Percentiles rank a stretch among this genome's conserved stretches.
Conservation (phyloP, 2,329 filamentous ascomycete genomes). For the Chrysosporium keratinophilum region DNA sequence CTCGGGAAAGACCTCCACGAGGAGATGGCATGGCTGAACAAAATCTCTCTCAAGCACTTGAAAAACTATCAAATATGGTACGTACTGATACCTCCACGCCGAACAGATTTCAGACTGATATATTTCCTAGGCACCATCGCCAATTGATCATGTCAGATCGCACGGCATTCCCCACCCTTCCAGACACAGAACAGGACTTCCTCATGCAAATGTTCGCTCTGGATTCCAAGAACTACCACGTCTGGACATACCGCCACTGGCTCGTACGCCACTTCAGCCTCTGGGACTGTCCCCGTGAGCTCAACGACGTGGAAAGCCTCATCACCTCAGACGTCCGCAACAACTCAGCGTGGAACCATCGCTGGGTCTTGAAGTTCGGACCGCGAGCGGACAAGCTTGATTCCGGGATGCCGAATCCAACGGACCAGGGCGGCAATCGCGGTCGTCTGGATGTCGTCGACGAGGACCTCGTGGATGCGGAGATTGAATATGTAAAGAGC, state of each 20-base stretch:
- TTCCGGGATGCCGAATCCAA: conserved; percentile 29
- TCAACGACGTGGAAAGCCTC: conserved; percentile 60
- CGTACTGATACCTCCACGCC: not conserved
- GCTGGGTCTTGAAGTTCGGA: conserved; percentile 84
- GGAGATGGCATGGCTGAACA: conserved; percentile 80
- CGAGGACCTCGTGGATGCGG: conserved; percentile 56
- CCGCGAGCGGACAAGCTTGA: conserved; percentile 38
- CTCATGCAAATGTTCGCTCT: conserved; percentile 67
- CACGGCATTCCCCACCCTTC: conserved; percentile 44
- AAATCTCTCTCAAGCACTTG: conserved; percentile 67
- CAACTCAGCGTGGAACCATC: conserved; percentile 95
- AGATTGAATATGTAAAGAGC: conserved; percentile 62
- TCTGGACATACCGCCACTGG: conserved; percentile 90
- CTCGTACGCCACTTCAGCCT: conserved; percentile 55
- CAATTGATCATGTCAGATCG: conserved; percentile 44
- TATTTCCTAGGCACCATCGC: conserved; percentile 50
- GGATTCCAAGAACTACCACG: conserved; percentile 96
- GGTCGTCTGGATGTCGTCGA: conserved; percentile 42
- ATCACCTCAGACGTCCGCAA: conserved; percentile 77
- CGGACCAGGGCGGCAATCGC: conserved; percentile 19
- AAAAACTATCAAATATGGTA: conserved; percentile 99
- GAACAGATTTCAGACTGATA: not conserved
- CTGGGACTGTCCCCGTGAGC: conserved; percentile 50
- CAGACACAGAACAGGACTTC: conserved; percentile 61
- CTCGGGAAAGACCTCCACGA: conserved; percentile 54